Base-by-base conservation (phyloP, 2,329 filamentous ascomycete species). In the Dactylellina sp. region DNA sequence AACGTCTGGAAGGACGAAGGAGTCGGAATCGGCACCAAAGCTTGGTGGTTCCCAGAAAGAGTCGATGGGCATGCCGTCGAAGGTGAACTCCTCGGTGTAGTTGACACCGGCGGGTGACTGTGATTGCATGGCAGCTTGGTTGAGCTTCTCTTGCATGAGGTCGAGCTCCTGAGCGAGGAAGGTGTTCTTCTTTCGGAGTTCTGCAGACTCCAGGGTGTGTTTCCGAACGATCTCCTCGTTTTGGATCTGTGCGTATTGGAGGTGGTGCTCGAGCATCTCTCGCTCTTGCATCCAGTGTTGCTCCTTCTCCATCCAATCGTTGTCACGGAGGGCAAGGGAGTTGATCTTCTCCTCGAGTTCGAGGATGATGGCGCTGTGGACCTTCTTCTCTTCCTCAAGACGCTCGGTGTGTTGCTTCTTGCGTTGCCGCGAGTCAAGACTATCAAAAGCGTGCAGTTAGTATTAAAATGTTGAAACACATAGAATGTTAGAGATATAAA, bases 351-450 rank as follows among this genome's bases (percentile, higher is more conserved):
- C 90, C 80, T 97, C 91, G 79, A 97, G 85, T 63, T 89, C 86
- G 77, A 84, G 87, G 80, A 97, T 91, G 80, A 91, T 84, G 78
- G 87, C 86, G 64, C 89, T 91, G 84, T 88, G 96, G 71, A 91
- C 88, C 85, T 97, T 97, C 86, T 98, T 97, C 84, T 98, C 94
- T 81, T 95, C 91, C 82, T 98, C 95, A 49, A 98, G 88, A 78
- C 95, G 89, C 83, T 98, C 95, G 35, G 95, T 98, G 83, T 98
- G 94, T 83, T 92, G 91, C 87, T 98, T 98, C 86, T 98, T 99
- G 79, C 95, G 89, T 82, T 98, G 94, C 77, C 95, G 89, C 47
- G 95, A 98, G 83, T 98, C 94, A 79, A 99, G 90, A 77, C 92
- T 96, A 79, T 65, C 20, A 25, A 53, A 44, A 59, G 53, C 44